Evolutionary conservation across 2,329 filamentous ascomycete genomes (phyloP).

Genomic region (Fusarium succisae): DNA sequence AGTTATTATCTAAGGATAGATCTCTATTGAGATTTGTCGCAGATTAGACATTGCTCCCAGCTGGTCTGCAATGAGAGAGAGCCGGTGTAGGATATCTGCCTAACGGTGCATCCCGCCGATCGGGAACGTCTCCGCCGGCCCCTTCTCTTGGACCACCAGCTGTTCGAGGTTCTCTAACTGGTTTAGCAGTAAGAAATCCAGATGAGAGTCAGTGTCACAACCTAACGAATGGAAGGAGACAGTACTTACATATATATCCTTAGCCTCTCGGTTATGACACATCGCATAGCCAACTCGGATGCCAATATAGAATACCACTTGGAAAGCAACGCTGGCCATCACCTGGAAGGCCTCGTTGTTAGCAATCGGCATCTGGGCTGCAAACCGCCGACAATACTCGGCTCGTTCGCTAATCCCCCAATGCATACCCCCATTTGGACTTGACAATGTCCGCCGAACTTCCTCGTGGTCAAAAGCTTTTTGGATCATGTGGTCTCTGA

Average conservation of each 20-base stretch:
- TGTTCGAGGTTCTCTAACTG: background rate
- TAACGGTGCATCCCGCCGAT: fast-evolving
- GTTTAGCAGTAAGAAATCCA: background rate
- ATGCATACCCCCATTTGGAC: background rate
- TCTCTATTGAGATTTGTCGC: fast-evolving
- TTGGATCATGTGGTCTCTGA: background rate
- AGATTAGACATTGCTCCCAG: fast-evolving
- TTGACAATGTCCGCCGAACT: background rate
- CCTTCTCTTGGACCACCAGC: background rate
- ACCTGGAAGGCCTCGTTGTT: background rate
- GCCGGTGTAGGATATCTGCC: fast-evolving
- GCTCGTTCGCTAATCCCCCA: fast-evolving
- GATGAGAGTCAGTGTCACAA: background rate
- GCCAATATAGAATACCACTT: background rate
- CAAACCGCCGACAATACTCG: background rate
- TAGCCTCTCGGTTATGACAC: background rate
- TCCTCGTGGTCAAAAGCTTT: background rate
- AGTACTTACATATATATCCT: background rate
- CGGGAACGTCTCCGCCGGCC: fast-evolving
- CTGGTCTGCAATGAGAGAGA: fast-evolving
- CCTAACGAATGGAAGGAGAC: too few relatives aligned
- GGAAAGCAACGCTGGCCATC: fast-evolving
- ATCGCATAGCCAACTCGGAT: background rate
- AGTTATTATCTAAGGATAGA: fast-evolving
- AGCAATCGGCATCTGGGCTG: background rate